Conservation (phyloP, 306 rosid genomes). For the Castanea crenata region DNA sequence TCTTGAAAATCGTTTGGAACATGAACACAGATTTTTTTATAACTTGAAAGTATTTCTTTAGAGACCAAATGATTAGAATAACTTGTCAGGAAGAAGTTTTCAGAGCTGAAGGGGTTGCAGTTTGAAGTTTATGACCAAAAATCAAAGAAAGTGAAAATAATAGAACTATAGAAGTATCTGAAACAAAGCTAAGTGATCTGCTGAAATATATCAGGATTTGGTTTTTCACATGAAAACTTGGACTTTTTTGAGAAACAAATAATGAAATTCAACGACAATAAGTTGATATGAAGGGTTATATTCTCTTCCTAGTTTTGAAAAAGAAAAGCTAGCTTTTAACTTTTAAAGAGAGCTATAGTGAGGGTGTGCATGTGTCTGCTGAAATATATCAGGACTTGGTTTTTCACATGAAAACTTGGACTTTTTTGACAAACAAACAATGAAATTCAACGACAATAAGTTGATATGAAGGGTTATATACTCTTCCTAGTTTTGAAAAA, state of each 20-base stretch:
- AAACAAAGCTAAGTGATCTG: constrained; percentile 8
- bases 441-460: too few species aligned
- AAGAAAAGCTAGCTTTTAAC: background rate
- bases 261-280: background rate
- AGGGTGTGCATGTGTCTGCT: background rate
- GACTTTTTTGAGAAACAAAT: background rate
- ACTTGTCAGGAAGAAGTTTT: background rate
- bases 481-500: too few species aligned
- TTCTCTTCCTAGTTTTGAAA: constrained; percentile 4
- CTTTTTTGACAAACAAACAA: too few species aligned
- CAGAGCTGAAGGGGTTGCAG: background rate
- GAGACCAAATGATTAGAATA: background rate
- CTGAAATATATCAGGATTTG: constrained; percentile 8
- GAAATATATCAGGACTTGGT: too few species aligned
- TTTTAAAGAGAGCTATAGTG: constrained; percentile 15
- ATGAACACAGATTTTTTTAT: too few species aligned
- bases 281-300: background rate
- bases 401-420: too few species aligned
- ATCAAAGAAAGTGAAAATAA: too few species aligned
- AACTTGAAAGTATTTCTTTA: too few species aligned
- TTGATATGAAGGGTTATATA: too few species aligned
- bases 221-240: background rate
- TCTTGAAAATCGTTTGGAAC: too few species aligned
- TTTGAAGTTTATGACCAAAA: background rate
- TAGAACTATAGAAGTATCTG: constrained; percentile 18